Evolutionary conservation across 345 rosid species (phyloP).

Genomic region (Toxicodendron radicans): DNA sequence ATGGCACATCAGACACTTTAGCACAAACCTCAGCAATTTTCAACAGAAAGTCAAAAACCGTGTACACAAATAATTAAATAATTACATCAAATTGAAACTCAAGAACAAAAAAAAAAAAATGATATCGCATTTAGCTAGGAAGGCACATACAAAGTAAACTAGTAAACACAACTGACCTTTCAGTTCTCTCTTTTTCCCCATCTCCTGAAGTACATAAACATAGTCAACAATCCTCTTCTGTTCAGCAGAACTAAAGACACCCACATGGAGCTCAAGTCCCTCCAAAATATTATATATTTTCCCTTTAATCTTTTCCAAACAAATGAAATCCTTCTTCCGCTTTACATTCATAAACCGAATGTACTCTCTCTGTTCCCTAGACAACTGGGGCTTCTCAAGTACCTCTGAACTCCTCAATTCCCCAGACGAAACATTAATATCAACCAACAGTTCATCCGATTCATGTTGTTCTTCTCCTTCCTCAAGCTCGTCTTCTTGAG

Average conservation of each 20-base stretch:
- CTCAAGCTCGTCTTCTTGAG: slow-evolving; percentile 88
- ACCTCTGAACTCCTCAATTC: slow-evolving; percentile 38
- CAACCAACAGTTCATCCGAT: slow-evolving; percentile 29
- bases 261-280: slow-evolving; percentile 81
- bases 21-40: neutral
- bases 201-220: slow-evolving; percentile 59
- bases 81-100: slow-evolving; percentile 8
- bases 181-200: slow-evolving; percentile 64
- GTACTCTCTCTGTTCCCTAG: slow-evolving; percentile 73
- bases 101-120: neutral
- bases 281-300: slow-evolving; percentile 60
- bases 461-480: slow-evolving; percentile 43
- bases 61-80: neutral
- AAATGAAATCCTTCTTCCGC: slow-evolving; percentile 65
- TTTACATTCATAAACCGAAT: slow-evolving; percentile 65
- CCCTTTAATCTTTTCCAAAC: slow-evolving; percentile 75
- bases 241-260: slow-evolving; percentile 87
- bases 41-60: neutral
- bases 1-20: neutral
- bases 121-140: neutral
- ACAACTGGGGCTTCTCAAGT: slow-evolving; percentile 57
- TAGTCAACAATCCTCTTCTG: slow-evolving; percentile 83
- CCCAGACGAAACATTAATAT: slow-evolving; percentile 21
- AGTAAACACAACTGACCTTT: slow-evolving; percentile 48
- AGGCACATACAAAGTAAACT: neutral